These are phyloP conservation scores for Gossypium anomalum DNA, from an alignment of 345 rosid genomes.

Conservation along the genomic window DNA sequence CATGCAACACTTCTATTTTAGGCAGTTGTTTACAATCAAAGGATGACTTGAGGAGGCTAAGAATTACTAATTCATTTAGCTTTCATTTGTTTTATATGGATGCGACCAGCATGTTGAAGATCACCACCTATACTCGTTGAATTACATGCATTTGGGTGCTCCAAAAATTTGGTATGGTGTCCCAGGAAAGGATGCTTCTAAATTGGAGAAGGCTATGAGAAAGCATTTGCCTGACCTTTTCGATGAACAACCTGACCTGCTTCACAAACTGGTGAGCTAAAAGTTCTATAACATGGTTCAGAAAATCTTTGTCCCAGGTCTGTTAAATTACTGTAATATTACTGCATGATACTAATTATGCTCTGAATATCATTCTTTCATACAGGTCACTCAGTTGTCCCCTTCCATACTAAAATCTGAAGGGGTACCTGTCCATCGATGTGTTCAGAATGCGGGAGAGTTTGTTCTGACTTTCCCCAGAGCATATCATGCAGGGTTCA, in stretches of 20 bases:
- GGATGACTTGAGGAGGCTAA: constrained; percentile 4
- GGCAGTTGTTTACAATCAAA: background rate
- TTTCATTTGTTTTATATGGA: constrained; percentile 23
- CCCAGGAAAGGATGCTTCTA: constrained; percentile 70
- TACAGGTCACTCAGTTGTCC: constrained; percentile 96
- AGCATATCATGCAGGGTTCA: constrained; percentile 98
- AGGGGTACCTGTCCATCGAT: constrained; percentile 88
- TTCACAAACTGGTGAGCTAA: constrained; percentile 88
- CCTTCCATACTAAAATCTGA: constrained; percentile 82
- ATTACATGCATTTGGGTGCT: constrained; percentile 97
- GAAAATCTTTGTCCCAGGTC: background rate
- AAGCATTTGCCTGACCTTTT: constrained; percentile 92
- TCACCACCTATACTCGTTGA: constrained; percentile 92
- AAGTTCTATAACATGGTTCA: constrained; percentile 16
- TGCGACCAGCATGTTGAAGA: constrained; percentile 91
- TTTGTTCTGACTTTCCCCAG: constrained; percentile 95
- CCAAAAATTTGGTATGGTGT: constrained; percentile 98
- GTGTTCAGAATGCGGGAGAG: constrained; percentile 90
- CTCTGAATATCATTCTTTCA: background rate
- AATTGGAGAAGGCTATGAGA: constrained; percentile 87
- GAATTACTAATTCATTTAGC: constrained; percentile 8
- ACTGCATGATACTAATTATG: background rate
- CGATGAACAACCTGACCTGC: constrained; percentile 95
- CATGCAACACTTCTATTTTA: background rate
- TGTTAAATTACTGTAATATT: background rate